Evolutionary conservation across 1,284 basidiomycete species (phyloP).

Genomic region (Sanguinoderma infundibulare): DNA sequence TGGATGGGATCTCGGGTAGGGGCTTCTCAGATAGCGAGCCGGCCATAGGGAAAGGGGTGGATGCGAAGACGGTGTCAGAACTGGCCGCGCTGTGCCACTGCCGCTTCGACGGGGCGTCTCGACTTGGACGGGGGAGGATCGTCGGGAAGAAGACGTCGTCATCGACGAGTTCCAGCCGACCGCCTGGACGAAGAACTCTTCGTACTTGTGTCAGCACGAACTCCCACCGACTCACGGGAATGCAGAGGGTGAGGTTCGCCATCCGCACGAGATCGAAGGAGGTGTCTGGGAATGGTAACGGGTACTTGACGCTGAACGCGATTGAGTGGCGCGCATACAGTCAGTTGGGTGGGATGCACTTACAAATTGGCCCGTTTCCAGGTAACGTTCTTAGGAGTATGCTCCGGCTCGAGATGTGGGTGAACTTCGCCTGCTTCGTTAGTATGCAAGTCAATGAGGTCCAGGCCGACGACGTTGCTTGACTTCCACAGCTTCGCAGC

Average conservation of each 20-base stretch:
- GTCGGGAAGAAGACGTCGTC: slow-evolving; percentile 68
- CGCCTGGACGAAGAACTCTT: slow-evolving; percentile 63
- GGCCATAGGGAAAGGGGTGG: slow-evolving; percentile 1
- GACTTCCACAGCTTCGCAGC: slow-evolving; percentile 64
- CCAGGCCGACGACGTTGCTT: slow-evolving; percentile 59
- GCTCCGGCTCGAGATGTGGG: slow-evolving; percentile 22
- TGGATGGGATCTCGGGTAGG: neutral
- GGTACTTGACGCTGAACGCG: slow-evolving; percentile 51
- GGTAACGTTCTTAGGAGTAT: slow-evolving; percentile 49
- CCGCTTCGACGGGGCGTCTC: slow-evolving; percentile 6
- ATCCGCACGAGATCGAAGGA: slow-evolving; percentile 74
- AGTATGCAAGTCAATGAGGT: slow-evolving; percentile 56
- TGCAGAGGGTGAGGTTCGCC: slow-evolving; percentile 62
- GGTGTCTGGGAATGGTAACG: slow-evolving; percentile 61
- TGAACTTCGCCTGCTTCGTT: slow-evolving; percentile 35
- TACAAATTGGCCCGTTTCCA: slow-evolving; percentile 72
- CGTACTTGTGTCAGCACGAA: slow-evolving; percentile 58
- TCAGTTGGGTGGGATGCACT: slow-evolving; percentile 32
- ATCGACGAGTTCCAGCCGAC: slow-evolving; percentile 72
- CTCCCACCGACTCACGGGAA: slow-evolving; percentile 64
- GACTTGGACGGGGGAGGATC: slow-evolving; percentile 20
- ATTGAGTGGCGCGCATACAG: slow-evolving; percentile 18
- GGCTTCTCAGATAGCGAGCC: slow-evolving; percentile 7
- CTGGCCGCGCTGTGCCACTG: slow-evolving; percentile 14
- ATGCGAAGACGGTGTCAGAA: slow-evolving; percentile 2